phyloP scores from a whole-genome alignment of 2,329 filamentous ascomycete genomes.

The Ophiostoma himal-ulmi region DNA sequence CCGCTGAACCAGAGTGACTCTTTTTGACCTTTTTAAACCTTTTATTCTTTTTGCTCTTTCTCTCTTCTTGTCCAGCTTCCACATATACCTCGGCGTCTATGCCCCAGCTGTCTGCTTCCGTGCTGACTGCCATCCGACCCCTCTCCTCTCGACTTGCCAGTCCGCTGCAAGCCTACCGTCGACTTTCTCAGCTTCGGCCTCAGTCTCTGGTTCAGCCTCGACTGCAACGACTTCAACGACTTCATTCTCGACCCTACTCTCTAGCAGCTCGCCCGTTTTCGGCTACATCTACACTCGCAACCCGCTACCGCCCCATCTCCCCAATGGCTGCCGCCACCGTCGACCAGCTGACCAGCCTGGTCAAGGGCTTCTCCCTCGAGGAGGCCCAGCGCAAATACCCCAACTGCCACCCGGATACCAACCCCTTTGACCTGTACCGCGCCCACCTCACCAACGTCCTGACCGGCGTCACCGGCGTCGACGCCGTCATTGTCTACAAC shows the following conservation, averaged over 20 bases:
- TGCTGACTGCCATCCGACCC: conserved; percentile 7
- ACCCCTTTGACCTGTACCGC: conserved; percentile 75
- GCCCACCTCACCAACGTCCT: conserved; percentile 67
- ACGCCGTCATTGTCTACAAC: conserved; percentile 64
- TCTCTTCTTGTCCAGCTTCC: neutral
- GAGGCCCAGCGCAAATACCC: conserved; percentile 43
- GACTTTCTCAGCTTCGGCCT: neutral
- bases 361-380: conserved; percentile 35
- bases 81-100: neutral
- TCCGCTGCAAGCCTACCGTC: neutral
- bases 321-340: conserved; percentile 25
- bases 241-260: neutral
- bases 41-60: neutral
- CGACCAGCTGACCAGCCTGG: conserved; percentile 34
- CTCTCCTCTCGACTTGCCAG: neutral
- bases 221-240: neutral
- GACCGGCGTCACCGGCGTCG: conserved; percentile 62
- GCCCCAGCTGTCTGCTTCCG: conserved; percentile 5
- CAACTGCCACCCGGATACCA: conserved; percentile 59
- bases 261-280: neutral
- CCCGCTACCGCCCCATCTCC: conserved; percentile 9
- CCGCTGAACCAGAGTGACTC: neutral
- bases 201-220: neutral
- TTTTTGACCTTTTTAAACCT: neutral
- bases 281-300: neutral